Conservation (phyloP, 176 grass and related monocot species). For the Elaeis guineensis region DNA sequence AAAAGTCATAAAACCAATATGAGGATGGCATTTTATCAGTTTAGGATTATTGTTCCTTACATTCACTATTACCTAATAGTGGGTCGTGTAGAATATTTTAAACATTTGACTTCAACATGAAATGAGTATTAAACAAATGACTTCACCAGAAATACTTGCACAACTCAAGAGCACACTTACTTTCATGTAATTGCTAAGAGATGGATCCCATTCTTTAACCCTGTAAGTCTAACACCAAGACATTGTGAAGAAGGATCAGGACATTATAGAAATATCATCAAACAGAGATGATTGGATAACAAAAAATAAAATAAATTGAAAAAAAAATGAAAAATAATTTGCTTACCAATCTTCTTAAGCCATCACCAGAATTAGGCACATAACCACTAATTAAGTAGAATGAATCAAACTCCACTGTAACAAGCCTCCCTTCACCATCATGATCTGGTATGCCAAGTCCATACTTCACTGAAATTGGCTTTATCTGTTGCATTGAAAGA, state of each 20-base stretch:
- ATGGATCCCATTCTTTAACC: constrained; percentile 58
- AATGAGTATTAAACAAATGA: too few species aligned
- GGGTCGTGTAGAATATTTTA: too few species aligned
- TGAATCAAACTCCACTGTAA: constrained; percentile 76
- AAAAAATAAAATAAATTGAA: constrained; percentile 1
- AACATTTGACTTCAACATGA: too few species aligned
- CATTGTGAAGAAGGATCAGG: constrained; percentile 9
- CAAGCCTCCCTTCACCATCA: constrained; percentile 75
- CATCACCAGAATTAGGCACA: constrained; percentile 83
- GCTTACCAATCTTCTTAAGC: constrained; percentile 36
- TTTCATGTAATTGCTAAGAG: constrained; percentile 63
- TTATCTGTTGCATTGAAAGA: constrained; percentile 38
- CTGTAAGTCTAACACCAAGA: constrained; percentile 51
- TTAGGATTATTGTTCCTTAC: too few species aligned
- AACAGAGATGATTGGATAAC: constrained; percentile 1
- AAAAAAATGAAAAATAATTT: constrained; percentile 20
- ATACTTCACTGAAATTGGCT: constrained; percentile 69
- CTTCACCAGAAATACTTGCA: too few species aligned
- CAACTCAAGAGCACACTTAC: constrained; percentile 6
- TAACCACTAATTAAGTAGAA: constrained; percentile 85
- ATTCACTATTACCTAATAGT: too few species aligned
- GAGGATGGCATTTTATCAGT: too few species aligned
- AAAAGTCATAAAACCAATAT: too few species aligned
- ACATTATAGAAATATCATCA: background rate
- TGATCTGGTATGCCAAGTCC: constrained; percentile 56